These are phyloP conservation scores for Alternaria panax DNA, from an alignment of 2,329 filamentous ascomycete genomes.

Conservation along the genomic window DNA sequence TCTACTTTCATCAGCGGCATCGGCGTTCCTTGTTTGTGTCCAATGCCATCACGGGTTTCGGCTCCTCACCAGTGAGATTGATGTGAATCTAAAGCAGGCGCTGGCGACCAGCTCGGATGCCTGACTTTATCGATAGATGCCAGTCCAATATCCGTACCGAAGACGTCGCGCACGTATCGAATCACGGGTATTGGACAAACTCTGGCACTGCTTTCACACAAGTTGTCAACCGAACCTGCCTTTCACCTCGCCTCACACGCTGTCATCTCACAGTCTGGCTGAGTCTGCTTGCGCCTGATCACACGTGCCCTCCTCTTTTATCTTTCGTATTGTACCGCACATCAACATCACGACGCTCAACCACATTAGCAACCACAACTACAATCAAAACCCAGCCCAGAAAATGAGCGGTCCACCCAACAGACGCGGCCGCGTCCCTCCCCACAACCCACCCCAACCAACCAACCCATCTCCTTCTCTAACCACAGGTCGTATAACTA, in stretches of 20 bases:
- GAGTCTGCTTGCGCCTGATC: not conserved
- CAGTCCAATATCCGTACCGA: not conserved
- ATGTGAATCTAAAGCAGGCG: accelerated
- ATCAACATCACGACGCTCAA: not conserved
- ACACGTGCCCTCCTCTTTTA: not conserved
- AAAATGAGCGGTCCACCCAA: not conserved
- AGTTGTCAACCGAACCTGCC: not conserved
- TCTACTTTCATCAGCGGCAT: not conserved
- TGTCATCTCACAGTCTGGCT: not conserved
- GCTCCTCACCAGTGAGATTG: accelerated
- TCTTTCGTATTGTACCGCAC: not conserved
- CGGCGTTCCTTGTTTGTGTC: not conserved
- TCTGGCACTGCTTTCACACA: not conserved
- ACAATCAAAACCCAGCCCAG: not conserved
- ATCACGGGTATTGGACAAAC: not conserved
- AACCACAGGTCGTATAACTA: not conserved
- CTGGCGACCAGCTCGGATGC: not conserved
- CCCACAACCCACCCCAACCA: not conserved
- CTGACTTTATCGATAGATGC: not conserved
- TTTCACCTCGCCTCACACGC: not conserved
- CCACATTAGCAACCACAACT: not conserved
- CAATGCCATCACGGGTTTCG: not conserved
- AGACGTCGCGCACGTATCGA: not conserved
- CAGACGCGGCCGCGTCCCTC: not conserved
- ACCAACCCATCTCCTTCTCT: not conserved